Percentiles rank a stretch among this genome's conserved stretches.
These are phyloP conservation scores for Yamadazyma friedrichii DNA, from an alignment of 1,139 yeast genomes.

Conservation along the genomic window DNA sequence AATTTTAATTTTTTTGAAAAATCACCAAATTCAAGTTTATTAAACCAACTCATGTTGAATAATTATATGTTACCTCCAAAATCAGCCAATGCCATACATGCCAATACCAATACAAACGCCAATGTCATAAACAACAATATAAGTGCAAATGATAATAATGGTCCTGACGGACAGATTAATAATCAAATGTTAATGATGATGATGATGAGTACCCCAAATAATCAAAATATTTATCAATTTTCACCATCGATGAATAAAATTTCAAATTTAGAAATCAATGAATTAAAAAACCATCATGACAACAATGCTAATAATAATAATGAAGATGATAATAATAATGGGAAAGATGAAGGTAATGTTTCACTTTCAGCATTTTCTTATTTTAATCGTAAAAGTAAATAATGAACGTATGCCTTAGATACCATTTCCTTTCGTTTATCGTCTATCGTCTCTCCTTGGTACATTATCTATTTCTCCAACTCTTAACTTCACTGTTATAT, in stretches of 20 bases:
- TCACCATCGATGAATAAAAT: constrained; percentile 5
- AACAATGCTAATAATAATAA: constrained; percentile 5
- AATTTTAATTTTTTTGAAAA: constrained; percentile 37
- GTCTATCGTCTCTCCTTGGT: too few species aligned
- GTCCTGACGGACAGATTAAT: not conserved
- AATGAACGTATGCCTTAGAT: too few species aligned
- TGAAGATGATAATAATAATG: constrained; percentile 5
- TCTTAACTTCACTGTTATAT: too few species aligned
- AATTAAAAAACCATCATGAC: not conserved
- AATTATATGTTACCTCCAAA: constrained; percentile 33
- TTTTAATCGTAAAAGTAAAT: constrained; percentile 10
- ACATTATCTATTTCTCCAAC: too few species aligned
- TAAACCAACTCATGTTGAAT: constrained; percentile 20
- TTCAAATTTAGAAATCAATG: not conserved
- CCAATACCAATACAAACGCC: not conserved
- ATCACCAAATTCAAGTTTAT: constrained; percentile 29
- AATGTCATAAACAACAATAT: not conserved
- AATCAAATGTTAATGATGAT: constrained; percentile 32
- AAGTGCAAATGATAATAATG: not conserved
- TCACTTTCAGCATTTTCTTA: constrained; percentile 17
- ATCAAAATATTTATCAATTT: constrained; percentile 21
- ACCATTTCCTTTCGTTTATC: too few species aligned
- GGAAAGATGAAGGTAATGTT: constrained; percentile 12
- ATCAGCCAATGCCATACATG: not conserved
- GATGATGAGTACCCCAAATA: constrained; percentile 50